Evolutionary conservation across 2,329 filamentous ascomycete species (phyloP).

Genomic region (Elsinoe necatrix): DNA sequence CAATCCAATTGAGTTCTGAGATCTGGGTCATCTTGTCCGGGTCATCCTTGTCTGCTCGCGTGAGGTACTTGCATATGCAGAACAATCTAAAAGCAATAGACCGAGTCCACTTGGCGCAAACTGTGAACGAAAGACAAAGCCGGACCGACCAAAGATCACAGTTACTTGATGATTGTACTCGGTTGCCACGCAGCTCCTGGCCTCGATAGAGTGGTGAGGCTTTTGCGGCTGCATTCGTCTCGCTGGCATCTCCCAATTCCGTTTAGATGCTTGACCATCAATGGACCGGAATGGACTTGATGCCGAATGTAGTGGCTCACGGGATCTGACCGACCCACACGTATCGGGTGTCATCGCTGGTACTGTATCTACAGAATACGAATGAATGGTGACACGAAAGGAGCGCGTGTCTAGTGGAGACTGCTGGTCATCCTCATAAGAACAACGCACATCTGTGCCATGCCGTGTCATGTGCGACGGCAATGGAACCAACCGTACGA

Average conservation of each 20-base stretch:
- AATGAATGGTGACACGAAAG: not conserved
- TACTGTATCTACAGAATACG: not conserved
- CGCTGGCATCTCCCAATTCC: not conserved
- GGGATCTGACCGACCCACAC: not conserved
- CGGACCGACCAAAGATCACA: not conserved
- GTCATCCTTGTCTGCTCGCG: not conserved
- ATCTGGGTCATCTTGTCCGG: not conserved
- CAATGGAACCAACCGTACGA: not conserved
- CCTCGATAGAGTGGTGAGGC: not conserved
- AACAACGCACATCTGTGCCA: not conserved
- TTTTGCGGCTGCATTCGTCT: slow-evolving; percentile 1
- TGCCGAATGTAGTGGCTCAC: not conserved
- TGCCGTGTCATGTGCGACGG: not conserved
- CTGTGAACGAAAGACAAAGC: not conserved
- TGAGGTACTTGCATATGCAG: slow-evolving; percentile 11
- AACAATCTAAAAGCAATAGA: not conserved
- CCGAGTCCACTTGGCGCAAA: not conserved
- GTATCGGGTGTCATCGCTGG: not conserved
- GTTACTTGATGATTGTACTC: not conserved
- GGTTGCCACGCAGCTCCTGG: not conserved
- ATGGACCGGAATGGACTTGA: not conserved
- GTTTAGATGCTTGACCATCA: not conserved
- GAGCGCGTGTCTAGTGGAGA: not conserved
- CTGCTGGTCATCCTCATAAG: not conserved
- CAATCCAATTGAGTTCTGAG: not conserved